Conservation (phyloP, 2,329 filamentous ascomycete species). For the Beauveria sp. region DNA sequence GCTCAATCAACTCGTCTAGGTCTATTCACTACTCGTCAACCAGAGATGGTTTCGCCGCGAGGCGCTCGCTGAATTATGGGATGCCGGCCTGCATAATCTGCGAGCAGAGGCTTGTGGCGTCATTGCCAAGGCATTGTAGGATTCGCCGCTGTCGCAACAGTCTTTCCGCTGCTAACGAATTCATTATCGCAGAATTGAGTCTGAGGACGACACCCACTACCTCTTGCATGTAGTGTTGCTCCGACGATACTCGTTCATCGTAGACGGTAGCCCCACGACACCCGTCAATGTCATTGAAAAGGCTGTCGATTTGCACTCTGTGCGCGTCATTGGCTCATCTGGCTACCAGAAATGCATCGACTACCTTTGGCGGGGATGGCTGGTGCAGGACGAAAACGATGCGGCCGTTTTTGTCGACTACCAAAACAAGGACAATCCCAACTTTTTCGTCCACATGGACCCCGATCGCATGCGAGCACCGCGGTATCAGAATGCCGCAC, state of each 20-base stretch:
- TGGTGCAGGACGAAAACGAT: slow-evolving; percentile 91
- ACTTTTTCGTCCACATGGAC: slow-evolving; percentile 76
- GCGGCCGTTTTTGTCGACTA: slow-evolving; percentile 86
- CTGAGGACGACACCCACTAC: slow-evolving; percentile 69
- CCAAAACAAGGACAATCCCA: slow-evolving; percentile 68
- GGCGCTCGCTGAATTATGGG: slow-evolving; percentile 77
- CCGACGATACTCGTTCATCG: slow-evolving; percentile 77
- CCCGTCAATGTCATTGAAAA: slow-evolving; percentile 88
- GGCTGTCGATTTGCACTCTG: slow-evolving; percentile 84
- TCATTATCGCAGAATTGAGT: slow-evolving; percentile 62
- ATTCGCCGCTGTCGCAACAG: not conserved
- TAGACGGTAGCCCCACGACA: slow-evolving; percentile 61
- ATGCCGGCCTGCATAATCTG: slow-evolving; percentile 73
- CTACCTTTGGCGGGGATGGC: slow-evolving; percentile 91
- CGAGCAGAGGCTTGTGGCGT: slow-evolving; percentile 81
- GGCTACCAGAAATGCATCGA: slow-evolving; percentile 94
- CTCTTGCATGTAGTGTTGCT: slow-evolving; percentile 76
- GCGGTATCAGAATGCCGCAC: slow-evolving; percentile 83
- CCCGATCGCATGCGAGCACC: slow-evolving; percentile 92
- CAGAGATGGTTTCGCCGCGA: slow-evolving; percentile 72
- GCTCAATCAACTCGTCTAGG: slow-evolving; percentile 18
- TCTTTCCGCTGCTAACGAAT: not conserved
- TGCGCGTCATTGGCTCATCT: slow-evolving; percentile 80
- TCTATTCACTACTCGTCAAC: slow-evolving; percentile 71
- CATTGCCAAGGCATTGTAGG: slow-evolving; percentile 70